phyloP scores from a whole-genome alignment of 441 rosid species.

The Omphalea diandra region DNA sequence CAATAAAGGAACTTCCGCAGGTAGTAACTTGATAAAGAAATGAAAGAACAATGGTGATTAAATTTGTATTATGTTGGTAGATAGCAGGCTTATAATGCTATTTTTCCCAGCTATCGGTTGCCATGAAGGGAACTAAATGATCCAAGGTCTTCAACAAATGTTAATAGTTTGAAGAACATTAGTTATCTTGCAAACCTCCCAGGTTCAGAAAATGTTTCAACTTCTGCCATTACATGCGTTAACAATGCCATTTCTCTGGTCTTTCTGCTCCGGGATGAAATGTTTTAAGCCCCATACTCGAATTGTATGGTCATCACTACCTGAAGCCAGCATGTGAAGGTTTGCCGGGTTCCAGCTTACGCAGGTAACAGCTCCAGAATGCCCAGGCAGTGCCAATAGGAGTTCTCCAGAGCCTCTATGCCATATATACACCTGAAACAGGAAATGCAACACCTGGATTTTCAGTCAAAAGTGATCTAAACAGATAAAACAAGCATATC shows the following conservation, averaged over 20 bases:
- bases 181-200: constrained; percentile 2
- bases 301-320: constrained; percentile 54
- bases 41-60: constrained; percentile 6
- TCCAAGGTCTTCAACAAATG: constrained; percentile 15
- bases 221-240: constrained; percentile 22
- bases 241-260: constrained; percentile 33
- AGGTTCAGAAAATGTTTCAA: not conserved
- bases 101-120: constrained; percentile 17
- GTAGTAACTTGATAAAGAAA: not conserved
- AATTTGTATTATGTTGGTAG: constrained; percentile 15
- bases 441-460: not conserved
- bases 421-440: constrained; percentile 56
- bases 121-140: constrained; percentile 13
- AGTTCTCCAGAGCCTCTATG: constrained; percentile 45
- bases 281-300: constrained; percentile 58
- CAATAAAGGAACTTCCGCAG: not conserved
- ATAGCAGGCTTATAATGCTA: constrained; percentile 15
- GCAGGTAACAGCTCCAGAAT: constrained; percentile 57
- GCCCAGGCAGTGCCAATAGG: constrained; percentile 49
- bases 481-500: not conserved
- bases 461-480: not conserved
- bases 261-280: constrained; percentile 30
- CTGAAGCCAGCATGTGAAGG: constrained; percentile 59
- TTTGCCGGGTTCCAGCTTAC: constrained; percentile 63
- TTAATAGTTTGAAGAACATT: constrained; percentile 22